A percentile compares a stretch with the other conserved stretches of the same genome.
phyloP scores from a whole-genome alignment of 1,284 basidiomycete genomes.

The Crucibulum parvulum region DNA sequence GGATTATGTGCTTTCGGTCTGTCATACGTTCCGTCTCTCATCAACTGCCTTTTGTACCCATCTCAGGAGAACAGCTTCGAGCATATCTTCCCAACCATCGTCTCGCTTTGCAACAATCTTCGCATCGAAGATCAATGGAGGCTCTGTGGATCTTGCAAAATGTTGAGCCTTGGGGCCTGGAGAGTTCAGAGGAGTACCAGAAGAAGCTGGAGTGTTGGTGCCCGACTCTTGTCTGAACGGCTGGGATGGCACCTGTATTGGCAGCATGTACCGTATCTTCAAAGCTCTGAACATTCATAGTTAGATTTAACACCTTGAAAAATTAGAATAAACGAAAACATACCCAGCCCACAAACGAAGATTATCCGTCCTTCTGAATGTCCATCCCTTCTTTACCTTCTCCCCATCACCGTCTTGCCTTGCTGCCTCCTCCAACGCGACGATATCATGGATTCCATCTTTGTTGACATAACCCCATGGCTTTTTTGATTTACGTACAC shows the following conservation, averaged over 20 bases:
- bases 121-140: conserved; percentile 69
- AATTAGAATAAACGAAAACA: conserved; percentile 10
- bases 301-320: not conserved
- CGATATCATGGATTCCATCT: conserved; percentile 81
- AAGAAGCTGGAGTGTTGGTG: not conserved
- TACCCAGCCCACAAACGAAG: conserved; percentile 84
- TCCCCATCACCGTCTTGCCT: conserved; percentile 40
- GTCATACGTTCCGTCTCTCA: conserved; percentile 54
- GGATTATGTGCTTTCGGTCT: too few species aligned
- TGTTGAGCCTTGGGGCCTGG: conserved; percentile 9
- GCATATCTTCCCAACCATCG: conserved; percentile 82
- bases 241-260: conserved; percentile 62
- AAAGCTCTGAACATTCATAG: conserved; percentile 60
- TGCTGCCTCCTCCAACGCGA: conserved; percentile 61
- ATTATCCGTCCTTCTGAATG: conserved; percentile 85
- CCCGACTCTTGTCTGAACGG: conserved; percentile 6
- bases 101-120: conserved; percentile 75
- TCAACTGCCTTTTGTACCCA: conserved; percentile 78
- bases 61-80: conserved; percentile 62
- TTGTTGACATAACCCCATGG: conserved; percentile 89
- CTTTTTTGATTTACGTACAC: conserved; percentile 78
- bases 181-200: conserved; percentile 27
- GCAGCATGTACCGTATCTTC: conserved; percentile 81
- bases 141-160: conserved; percentile 16
- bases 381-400: conserved; percentile 64